phyloP scores from a whole-genome alignment of 495 filamentous ascomycete genomes.

The Penicillium dipodomyicola region DNA sequence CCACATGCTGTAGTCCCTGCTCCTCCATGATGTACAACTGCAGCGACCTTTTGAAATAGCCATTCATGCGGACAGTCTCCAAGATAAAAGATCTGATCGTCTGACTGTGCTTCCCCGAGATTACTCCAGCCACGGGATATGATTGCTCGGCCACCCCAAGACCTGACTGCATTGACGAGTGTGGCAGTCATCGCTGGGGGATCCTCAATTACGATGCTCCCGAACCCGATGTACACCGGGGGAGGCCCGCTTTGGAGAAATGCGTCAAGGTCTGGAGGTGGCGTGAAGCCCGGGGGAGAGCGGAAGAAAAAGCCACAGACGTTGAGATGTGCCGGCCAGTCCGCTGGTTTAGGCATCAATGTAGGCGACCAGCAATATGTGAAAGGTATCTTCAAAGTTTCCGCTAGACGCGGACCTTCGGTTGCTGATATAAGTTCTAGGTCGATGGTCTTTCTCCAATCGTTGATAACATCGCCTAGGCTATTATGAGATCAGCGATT shows the following conservation, averaged over 20 bases:
- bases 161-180: conserved; percentile 50
- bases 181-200: conserved; percentile 48
- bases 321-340: conserved; percentile 52
- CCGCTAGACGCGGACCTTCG: conserved; percentile 25
- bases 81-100: conserved; percentile 49
- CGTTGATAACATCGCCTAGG: conserved; percentile 55
- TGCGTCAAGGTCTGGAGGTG: conserved; percentile 42
- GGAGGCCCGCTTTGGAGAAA: conserved; percentile 52
- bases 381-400: conserved; percentile 51
- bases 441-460: conserved; percentile 44
- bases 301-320: conserved; percentile 59
- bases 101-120: conserved; percentile 43
- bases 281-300: conserved; percentile 44
- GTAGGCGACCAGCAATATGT: conserved; percentile 61
- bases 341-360: conserved; percentile 55
- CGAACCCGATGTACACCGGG: conserved; percentile 63
- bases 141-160: conserved; percentile 51
- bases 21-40: conserved; percentile 61
- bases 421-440: conserved; percentile 43
- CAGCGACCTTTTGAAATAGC: conserved; percentile 58
- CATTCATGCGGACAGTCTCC: conserved; percentile 60
- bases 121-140: conserved; percentile 60
- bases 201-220: conserved; percentile 60
- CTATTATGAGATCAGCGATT: conserved; percentile 2
- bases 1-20: conserved; percentile 62